These are phyloP conservation scores for Pyrenula aspistea DNA, from an alignment of 495 filamentous ascomycete genomes.

Conservation along the genomic window DNA sequence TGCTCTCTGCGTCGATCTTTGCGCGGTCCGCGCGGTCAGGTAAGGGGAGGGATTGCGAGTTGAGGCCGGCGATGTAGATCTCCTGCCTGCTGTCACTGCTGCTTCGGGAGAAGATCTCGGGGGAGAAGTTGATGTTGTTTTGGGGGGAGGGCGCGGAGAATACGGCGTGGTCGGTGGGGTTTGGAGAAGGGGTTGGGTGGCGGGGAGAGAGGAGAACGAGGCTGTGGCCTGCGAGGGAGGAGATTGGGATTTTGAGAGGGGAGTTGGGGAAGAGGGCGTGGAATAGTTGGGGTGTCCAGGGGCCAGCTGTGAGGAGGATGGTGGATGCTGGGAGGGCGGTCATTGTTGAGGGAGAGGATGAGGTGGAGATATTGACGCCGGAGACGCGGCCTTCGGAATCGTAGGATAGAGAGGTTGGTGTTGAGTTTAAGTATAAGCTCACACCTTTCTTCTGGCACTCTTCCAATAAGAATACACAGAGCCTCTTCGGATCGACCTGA, in stretches of 20 bases:
- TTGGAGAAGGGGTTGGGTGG: slow-evolving; percentile 24
- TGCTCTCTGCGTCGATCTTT: slow-evolving; percentile 28
- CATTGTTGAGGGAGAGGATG: slow-evolving; percentile 11
- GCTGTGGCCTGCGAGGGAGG: slow-evolving; percentile 58
- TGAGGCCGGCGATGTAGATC: slow-evolving; percentile 67
- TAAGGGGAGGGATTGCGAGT: slow-evolving; percentile 42
- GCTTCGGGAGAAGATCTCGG: slow-evolving; percentile 59
- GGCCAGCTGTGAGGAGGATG: slow-evolving; percentile 54
- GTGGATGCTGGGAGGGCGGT: slow-evolving; percentile 32
- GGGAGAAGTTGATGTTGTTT: slow-evolving; percentile 41
- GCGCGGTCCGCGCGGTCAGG: slow-evolving; percentile 38
- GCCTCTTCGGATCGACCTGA: slow-evolving; percentile 52
- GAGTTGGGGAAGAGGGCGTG: slow-evolving; percentile 48
- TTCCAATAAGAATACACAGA: slow-evolving; percentile 53
- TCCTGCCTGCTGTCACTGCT: slow-evolving; percentile 23
- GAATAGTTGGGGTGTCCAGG: slow-evolving; percentile 57
- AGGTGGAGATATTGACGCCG: slow-evolving; percentile 32
- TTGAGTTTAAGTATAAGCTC: slow-evolving; percentile 51
- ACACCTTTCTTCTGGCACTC: slow-evolving; percentile 47
- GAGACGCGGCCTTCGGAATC: slow-evolving; percentile 33
- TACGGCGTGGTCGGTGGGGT: slow-evolving; percentile 41
- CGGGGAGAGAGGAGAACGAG: slow-evolving; percentile 52
- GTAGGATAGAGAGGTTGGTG: slow-evolving; percentile 36
- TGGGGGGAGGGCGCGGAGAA: slow-evolving; percentile 36
- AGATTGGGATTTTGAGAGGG: slow-evolving; percentile 33